Percentiles rank a stretch among this genome's conserved stretches.
phyloP scores from a whole-genome alignment of 495 filamentous ascomycete species.

The Durotheca rogersii region DNA sequence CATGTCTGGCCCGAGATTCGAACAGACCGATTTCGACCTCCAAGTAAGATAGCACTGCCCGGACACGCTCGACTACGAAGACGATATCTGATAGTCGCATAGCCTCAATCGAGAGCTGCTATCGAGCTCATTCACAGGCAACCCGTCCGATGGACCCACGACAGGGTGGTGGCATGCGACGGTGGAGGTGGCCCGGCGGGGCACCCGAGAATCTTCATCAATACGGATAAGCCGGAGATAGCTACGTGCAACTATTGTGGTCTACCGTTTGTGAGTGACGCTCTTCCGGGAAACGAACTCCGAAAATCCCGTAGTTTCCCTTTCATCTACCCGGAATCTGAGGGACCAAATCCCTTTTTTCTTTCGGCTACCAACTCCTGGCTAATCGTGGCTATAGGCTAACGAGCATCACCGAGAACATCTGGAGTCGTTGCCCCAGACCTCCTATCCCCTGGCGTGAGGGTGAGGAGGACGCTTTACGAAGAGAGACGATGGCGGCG shows the following conservation, averaged over 20 bases:
- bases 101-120: conserved; percentile 86
- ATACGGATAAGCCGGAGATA: conserved; percentile 95
- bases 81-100: conserved; percentile 15
- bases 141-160: conserved; percentile 87
- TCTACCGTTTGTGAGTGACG: conserved; percentile 78
- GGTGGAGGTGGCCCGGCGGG: conserved; percentile 90
- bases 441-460: conserved; percentile 69
- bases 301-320: too few relatives aligned
- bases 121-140: conserved; percentile 96
- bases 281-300: background rate
- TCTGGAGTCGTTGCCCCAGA: conserved; percentile 74
- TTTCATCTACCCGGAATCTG: background rate
- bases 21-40: conserved; percentile 87
- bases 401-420: conserved; percentile 81
- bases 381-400: conserved; percentile 55
- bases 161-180: conserved; percentile 79
- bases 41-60: conserved; percentile 62
- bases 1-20: conserved; percentile 92
- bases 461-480: background rate
- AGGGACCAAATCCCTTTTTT: too few relatives aligned
- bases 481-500: background rate
- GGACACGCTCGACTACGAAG: background rate
- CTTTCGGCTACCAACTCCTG: too few relatives aligned
- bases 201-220: conserved; percentile 94
- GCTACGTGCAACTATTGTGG: conserved; percentile 89